A percentile compares a stretch with the other conserved stretches of the same genome.
Evolutionary conservation across 2,329 filamentous ascomycete species (phyloP).

Genomic region (Colletotrichum phormii): DNA sequence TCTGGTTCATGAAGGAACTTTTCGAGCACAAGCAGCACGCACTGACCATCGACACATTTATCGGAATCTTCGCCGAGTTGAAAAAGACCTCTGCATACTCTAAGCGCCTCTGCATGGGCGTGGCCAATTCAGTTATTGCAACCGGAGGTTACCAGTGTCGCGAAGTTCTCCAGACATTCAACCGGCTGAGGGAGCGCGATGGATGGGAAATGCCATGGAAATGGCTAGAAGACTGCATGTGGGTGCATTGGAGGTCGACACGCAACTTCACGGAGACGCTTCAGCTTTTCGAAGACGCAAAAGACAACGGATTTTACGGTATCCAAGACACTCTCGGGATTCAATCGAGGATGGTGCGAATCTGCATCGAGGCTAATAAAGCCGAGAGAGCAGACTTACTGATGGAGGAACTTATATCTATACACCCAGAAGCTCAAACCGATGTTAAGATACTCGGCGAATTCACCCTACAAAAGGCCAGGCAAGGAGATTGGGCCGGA

Average conservation of each 20-base stretch:
- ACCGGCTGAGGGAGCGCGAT: constrained; percentile 11
- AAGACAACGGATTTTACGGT: constrained; percentile 20
- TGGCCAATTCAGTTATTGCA: constrained; percentile 16
- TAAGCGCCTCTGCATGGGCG: constrained; percentile 5
- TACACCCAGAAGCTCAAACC: constrained; percentile 1
- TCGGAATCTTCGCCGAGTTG: constrained; percentile 8
- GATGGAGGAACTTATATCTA: constrained; percentile 2
- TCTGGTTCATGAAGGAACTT: constrained; percentile 27
- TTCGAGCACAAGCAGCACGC: not conserved
- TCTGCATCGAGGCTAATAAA: constrained; percentile 30
- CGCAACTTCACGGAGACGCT: constrained; percentile 2
- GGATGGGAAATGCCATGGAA: constrained; percentile 8
- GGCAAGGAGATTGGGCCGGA: constrained; percentile 53
- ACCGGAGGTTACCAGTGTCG: constrained; percentile 21
- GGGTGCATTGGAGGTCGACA: constrained; percentile 16
- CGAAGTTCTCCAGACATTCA: constrained; percentile 22
- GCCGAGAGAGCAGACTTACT: not conserved
- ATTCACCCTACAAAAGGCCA: constrained; percentile 51
- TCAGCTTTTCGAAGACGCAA: constrained; percentile 19
- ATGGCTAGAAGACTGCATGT: constrained; percentile 15
- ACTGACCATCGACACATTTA: constrained; percentile 33
- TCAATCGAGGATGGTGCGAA: constrained; percentile 26
- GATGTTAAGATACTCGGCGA: constrained; percentile 45
- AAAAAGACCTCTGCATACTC: not conserved
- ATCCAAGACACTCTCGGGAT: constrained; percentile 19